Conservation (phyloP, 2,329 filamentous ascomycete genomes). For the Cadophora sp. region DNA sequence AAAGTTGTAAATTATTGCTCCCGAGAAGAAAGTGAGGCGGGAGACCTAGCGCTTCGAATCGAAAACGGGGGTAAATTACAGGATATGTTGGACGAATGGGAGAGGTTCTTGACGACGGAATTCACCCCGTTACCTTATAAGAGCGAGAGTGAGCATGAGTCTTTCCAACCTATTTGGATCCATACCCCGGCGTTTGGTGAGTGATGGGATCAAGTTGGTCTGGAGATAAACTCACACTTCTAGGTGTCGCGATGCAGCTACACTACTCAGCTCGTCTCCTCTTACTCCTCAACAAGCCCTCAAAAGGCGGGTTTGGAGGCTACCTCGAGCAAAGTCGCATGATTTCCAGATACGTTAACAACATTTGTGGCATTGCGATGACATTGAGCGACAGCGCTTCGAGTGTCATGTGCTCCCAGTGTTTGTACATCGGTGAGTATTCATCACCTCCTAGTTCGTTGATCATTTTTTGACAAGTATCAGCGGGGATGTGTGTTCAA, state of each 20-base stretch:
- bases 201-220: not conserved
- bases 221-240: not conserved
- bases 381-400: slow-evolving; percentile 51
- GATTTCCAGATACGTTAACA: slow-evolving; percentile 55
- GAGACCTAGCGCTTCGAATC: slow-evolving; percentile 52
- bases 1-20: slow-evolving; percentile 65
- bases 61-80: slow-evolving; percentile 54
- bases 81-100: slow-evolving; percentile 58
- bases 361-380: slow-evolving; percentile 58
- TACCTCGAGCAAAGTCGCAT: slow-evolving; percentile 52
- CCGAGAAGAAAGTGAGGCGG: slow-evolving; percentile 54
- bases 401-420: slow-evolving; percentile 53
- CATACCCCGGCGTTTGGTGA: slow-evolving; percentile 54
- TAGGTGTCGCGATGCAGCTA: slow-evolving; percentile 55
- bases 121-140: slow-evolving; percentile 50
- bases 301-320: slow-evolving; percentile 55
- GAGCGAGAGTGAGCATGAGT: slow-evolving; percentile 34
- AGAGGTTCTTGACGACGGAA: slow-evolving; percentile 40
- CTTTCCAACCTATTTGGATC: slow-evolving; percentile 58
- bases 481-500: slow-evolving; percentile 51
- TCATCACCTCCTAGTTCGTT: not conserved
- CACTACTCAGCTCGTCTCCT: slow-evolving; percentile 60
- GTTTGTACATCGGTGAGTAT: slow-evolving; percentile 47
- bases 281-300: slow-evolving; percentile 59
- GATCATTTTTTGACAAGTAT: not conserved